A percentile compares a stretch with the other conserved stretches of the same genome.
phyloP scores from a whole-genome alignment of 2,329 filamentous ascomycete species.

The Diaporthe humulicola region DNA sequence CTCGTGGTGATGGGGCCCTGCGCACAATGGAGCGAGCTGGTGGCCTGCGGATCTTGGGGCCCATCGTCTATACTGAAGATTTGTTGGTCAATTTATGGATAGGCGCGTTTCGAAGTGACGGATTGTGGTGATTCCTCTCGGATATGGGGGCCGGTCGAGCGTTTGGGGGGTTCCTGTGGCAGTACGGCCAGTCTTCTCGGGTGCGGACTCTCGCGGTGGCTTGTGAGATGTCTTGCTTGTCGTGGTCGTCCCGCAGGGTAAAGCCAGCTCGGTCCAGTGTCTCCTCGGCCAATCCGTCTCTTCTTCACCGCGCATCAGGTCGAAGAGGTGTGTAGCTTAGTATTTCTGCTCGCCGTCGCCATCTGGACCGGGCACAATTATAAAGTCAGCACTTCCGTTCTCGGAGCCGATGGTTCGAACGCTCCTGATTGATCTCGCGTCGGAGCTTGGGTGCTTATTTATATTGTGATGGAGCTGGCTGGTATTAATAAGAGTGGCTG shows the following conservation, averaged over 20 bases:
- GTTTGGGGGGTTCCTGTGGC: background rate
- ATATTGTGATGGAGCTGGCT: conserved; percentile 42
- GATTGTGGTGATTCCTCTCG: conserved; percentile 1
- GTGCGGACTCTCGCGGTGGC: background rate
- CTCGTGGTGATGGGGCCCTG: conserved; percentile 23
- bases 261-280: conserved; percentile 3
- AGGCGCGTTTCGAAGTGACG: background rate
- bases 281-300: background rate
- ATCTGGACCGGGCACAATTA: conserved; percentile 56
- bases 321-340: background rate
- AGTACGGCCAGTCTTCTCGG: conserved; percentile 24
- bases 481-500: conserved; percentile 44
- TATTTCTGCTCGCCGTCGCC: conserved; percentile 53
- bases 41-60: background rate
- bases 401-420: conserved; percentile 46
- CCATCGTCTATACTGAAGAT: conserved; percentile 25
- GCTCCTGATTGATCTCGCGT: conserved; percentile 40
- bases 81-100: conserved; percentile 16
- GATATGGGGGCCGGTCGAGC: background rate
- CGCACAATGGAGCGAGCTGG: background rate
- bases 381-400: conserved; percentile 58
- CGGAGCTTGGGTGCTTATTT: conserved; percentile 40
- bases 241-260: background rate
- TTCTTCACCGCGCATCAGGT: conserved; percentile 20
- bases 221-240: background rate